phyloP scores from a whole-genome alignment of 805 yeast species.

The Allodekkera sacchari region DNA sequence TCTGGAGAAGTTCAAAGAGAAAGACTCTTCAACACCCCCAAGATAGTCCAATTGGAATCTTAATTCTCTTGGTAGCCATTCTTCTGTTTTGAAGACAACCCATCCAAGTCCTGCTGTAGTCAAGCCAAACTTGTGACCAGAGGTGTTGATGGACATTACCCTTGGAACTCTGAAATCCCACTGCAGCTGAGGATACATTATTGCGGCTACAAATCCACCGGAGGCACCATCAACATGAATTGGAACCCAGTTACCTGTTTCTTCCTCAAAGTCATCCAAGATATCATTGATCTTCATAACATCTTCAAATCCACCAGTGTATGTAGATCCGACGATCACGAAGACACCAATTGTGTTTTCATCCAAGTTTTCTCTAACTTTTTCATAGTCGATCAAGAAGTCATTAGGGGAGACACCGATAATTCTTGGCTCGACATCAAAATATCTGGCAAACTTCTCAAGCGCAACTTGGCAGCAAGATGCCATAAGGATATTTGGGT shows the following conservation, averaged over 20 bases:
- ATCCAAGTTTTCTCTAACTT: constrained; percentile 59
- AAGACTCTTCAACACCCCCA: constrained; percentile 85
- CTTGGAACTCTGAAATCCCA: constrained; percentile 82
- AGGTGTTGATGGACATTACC: constrained; percentile 78
- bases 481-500: constrained; percentile 88
- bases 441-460: constrained; percentile 89
- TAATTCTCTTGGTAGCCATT: constrained; percentile 59
- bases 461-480: constrained; percentile 89
- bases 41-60: constrained; percentile 74
- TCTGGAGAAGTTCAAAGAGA: constrained; percentile 80
- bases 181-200: constrained; percentile 59
- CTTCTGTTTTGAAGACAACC: constrained; percentile 71
- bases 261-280: constrained; percentile 61
- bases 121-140: constrained; percentile 90
- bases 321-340: constrained; percentile 85
- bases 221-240: constrained; percentile 94
- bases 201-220: constrained; percentile 87
- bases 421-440: constrained; percentile 80
- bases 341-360: constrained; percentile 91
- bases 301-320: constrained; percentile 86
- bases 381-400: constrained; percentile 54
- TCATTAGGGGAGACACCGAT: constrained; percentile 57
- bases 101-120: constrained; percentile 91
- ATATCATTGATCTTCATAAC: constrained; percentile 52
- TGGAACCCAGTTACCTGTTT: constrained; percentile 61